Evolutionary conservation across 2,329 filamentous ascomycete genomes (phyloP).

Genomic region (Trichophyton benhamiae): DNA sequence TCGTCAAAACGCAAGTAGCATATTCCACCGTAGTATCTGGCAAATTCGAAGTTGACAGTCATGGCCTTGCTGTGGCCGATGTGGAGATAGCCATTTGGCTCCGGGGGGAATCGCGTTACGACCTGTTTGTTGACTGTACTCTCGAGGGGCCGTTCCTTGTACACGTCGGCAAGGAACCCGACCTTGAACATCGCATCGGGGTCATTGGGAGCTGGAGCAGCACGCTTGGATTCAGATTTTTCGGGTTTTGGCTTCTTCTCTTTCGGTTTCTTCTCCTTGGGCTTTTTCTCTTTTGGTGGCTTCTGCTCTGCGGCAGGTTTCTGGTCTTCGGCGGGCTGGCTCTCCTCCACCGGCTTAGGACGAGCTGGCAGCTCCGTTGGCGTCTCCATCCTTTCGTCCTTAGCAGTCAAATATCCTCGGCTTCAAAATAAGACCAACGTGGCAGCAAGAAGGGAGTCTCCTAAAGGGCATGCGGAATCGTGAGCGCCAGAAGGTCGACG

Average conservation of each 20-base stretch:
- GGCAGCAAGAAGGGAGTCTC: background rate
- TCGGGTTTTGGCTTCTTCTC: background rate
- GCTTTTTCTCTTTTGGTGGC: constrained; percentile 9
- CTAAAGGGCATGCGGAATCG: background rate
- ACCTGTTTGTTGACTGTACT: constrained; percentile 21
- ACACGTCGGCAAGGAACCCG: constrained; percentile 62
- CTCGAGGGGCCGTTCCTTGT: constrained; percentile 52
- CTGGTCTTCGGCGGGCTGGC: constrained; percentile 1
- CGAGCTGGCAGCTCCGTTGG: constrained; percentile 8
- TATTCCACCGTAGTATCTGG: constrained; percentile 65
- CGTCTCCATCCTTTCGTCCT: background rate
- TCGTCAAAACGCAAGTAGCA: constrained; percentile 78
- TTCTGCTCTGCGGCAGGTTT: background rate
- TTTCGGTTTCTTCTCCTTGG: constrained; percentile 7
- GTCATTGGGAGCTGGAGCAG: constrained; percentile 22
- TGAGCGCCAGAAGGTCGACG: background rate
- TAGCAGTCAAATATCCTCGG: background rate
- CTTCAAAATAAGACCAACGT: background rate
- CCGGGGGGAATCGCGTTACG: constrained; percentile 64
- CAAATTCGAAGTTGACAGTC: constrained; percentile 92
- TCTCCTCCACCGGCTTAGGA: constrained; percentile 5
- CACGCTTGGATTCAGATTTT: constrained; percentile 3
- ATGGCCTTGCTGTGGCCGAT: constrained; percentile 94
- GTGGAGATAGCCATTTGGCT: constrained; percentile 88
- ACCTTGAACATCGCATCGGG: constrained; percentile 64